phyloP scores from a whole-genome alignment of 108 stramenopile genomes.

The Epipyxis sp. region DNA sequence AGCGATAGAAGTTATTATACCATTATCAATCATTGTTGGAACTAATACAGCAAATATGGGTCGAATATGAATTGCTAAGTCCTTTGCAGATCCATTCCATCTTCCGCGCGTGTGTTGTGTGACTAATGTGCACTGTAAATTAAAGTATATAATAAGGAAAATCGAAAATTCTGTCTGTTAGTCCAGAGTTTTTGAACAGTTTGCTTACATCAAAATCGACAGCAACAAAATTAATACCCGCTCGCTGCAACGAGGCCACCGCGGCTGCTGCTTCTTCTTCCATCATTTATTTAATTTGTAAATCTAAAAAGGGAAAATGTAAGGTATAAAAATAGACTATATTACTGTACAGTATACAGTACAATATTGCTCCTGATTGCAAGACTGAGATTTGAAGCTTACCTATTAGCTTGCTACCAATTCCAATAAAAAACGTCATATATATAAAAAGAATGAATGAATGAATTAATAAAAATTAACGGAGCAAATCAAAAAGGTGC shows the following conservation, averaged over 20 bases:
- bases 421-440: too few species aligned
- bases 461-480: too few species aligned
- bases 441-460: too few species aligned
- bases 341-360: too few species aligned
- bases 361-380: too few species aligned
- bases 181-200: neutral
- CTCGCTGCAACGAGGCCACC: neutral
- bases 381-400: too few species aligned
- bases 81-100: neutral
- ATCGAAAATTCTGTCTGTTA: neutral
- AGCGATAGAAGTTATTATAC: too few species aligned
- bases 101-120: neutral
- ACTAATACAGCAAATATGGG: neutral
- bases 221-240: conserved; percentile 11
- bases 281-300: too few species aligned
- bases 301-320: too few species aligned
- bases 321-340: too few species aligned
- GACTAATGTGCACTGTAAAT: neutral
- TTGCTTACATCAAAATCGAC: conserved; percentile 20
- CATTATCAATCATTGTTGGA: neutral
- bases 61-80: neutral
- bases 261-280: neutral
- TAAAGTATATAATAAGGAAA: neutral
- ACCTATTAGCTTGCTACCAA: too few species aligned
- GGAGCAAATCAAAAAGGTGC: too few species aligned